Conservation (phyloP, 441 rosid genomes). For the Gossypium schwendimanii region DNA sequence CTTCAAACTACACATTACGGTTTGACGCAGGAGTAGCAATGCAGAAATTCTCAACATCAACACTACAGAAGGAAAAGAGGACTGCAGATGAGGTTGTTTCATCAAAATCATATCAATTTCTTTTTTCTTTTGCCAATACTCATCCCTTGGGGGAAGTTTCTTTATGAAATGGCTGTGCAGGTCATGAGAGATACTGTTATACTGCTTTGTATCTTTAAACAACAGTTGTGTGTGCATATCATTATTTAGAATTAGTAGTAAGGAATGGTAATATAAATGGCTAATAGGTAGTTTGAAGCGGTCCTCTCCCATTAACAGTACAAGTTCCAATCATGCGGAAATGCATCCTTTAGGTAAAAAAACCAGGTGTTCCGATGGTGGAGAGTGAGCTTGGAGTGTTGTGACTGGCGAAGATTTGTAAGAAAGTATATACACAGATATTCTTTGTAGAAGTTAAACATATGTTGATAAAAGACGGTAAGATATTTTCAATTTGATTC, state of each 20-base stretch:
- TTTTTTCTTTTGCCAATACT: slow-evolving; percentile 3
- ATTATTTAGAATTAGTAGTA: slow-evolving; percentile 4
- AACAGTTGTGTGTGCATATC: neutral
- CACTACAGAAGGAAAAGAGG: slow-evolving; percentile 86
- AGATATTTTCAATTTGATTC: neutral
- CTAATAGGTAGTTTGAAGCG: neutral
- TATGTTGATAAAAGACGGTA: neutral
- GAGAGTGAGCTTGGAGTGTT: neutral
- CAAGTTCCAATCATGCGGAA: neutral
- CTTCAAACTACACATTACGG: slow-evolving; percentile 88
- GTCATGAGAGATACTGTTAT: neutral
- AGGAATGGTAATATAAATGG: neutral
- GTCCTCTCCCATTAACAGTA: neutral
- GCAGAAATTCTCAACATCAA: slow-evolving; percentile 98
- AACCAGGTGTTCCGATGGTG: neutral
- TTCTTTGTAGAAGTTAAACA: neutral
- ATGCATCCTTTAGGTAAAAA: neutral
- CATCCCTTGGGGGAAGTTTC: neutral
- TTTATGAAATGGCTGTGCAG: neutral
- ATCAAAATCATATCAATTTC: neutral
- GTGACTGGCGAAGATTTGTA: neutral
- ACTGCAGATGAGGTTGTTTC: slow-evolving; percentile 86
- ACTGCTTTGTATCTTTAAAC: neutral
- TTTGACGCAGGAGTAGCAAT: slow-evolving; percentile 98
- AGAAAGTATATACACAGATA: neutral